Conservation (phyloP, 1,284 basidiomycete species). For the Moesziomyces antarcticus region DNA sequence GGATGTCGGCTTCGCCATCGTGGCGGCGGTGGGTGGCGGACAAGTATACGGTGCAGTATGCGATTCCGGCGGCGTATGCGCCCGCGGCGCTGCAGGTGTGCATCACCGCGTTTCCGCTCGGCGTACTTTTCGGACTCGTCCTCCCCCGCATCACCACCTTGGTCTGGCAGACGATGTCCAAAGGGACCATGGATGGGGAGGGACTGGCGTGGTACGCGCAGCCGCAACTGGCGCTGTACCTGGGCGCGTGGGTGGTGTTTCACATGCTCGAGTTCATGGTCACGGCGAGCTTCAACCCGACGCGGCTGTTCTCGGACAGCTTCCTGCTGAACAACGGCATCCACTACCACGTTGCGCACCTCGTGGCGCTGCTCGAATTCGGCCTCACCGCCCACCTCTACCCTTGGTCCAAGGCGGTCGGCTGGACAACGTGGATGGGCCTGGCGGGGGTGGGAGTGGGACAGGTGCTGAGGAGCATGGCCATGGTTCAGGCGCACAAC, state of each 20-base stretch:
- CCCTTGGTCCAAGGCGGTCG: constrained; percentile 9
- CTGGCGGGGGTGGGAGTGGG: constrained; percentile 76
- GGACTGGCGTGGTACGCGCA: constrained; percentile 8
- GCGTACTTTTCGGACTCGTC: constrained; percentile 43
- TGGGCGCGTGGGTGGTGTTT: constrained; percentile 72
- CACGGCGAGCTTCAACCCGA: constrained; percentile 93
- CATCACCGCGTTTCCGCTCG: constrained; percentile 51
- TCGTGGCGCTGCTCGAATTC: constrained; percentile 82
- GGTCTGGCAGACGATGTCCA: background rate
- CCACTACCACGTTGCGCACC: constrained; percentile 87
- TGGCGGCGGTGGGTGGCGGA: constrained; percentile 21
- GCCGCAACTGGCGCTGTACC: constrained; percentile 52
- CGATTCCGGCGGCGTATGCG: constrained; percentile 50
- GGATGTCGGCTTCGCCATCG: background rate
- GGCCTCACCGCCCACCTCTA: constrained; percentile 69
- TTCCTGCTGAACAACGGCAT: constrained; percentile 92
- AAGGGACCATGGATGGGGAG: background rate
- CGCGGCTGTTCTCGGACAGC: constrained; percentile 90
- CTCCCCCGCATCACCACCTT: constrained; percentile 25
- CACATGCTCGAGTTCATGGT: constrained; percentile 95
- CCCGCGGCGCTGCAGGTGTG: constrained; percentile 40
- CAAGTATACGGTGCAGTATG: constrained; percentile 36
- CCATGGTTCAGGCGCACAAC: constrained; percentile 93
- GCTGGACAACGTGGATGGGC: constrained; percentile 69
- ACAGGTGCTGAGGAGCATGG: constrained; percentile 82